Evolutionary conservation across 805 yeast genomes (phyloP), one percentile per base, ranked within the genome.

Genomic region (Kuraishia piskuri): DNA sequence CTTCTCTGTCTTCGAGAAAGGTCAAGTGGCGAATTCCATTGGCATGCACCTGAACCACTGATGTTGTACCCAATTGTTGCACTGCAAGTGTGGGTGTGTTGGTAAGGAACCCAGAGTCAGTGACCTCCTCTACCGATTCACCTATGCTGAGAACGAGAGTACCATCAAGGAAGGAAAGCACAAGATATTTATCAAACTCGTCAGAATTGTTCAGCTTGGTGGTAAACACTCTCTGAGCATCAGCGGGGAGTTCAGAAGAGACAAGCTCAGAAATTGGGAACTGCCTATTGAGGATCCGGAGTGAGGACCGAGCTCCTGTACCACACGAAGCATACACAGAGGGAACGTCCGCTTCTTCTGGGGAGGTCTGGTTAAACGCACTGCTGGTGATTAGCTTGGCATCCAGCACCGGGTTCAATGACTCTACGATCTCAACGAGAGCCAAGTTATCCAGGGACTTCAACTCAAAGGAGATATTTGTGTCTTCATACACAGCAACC

Each of bases 91-190:
- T 90, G 1, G 79, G 74, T 36, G 80, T 80, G 31, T 76, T 73
- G 0, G 74, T 61, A 1, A 76, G 66, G n/a, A 90, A 71, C 0
- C 85, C 83, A 0, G 91, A 81, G 54, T 83, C 84, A 1, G 79
- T 74, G 8, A 85, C 86, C 60, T 88, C 90, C 54, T 86, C 90
- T 2, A 88, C 88, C 0, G 80, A 82, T 58, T 88, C 96, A 7
- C 94, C 95, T 50, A 89, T 82, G 2, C 86, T 77, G 19, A 94
- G 67, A 0, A 90, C 86, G 54, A 87, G 71, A 0, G 97, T 89
- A 2, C 84, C 78, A 50, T 82, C 84, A 22, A 78, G 66, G 58
- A 84, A 79, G 0, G 92, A 75, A 2, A 90, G 69, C 2, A 89
- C 80, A 55, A 90, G 75, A 58, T 80, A 86, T 52, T 78, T 78